phyloP scores from a whole-genome alignment of 148 eudicot genomes.

The Drosera capensis region DNA sequence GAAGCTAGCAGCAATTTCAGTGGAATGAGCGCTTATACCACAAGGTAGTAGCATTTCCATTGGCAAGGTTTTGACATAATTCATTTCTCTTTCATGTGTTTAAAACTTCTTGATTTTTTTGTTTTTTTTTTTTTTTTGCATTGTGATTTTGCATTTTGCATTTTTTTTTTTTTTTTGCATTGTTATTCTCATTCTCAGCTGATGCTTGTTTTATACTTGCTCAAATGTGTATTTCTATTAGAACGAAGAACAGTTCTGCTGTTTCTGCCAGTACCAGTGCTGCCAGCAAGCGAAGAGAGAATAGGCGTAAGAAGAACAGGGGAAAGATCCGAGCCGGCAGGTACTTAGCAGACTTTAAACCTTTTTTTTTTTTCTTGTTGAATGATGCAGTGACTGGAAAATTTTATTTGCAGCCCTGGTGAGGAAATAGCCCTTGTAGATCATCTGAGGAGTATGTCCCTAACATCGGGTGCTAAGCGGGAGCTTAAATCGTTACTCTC shows the following conservation, averaged over 20 bases:
- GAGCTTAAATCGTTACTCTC: conserved; percentile 65
- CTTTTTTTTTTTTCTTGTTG: neutral
- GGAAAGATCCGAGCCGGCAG: conserved; percentile 99
- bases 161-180: neutral
- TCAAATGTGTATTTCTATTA: conserved; percentile 13
- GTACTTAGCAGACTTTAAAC: conserved; percentile 19
- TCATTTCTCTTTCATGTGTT: neutral
- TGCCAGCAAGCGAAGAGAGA: conserved; percentile 53
- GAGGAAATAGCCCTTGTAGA: conserved; percentile 92
- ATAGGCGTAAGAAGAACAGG: conserved; percentile 47
- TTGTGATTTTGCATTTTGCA: neutral
- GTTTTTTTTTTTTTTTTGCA: neutral
- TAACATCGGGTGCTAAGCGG: conserved; percentile 43
- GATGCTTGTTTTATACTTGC: neutral
- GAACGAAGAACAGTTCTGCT: conserved; percentile 55
- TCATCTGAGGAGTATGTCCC: conserved; percentile 81
- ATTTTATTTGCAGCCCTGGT: conserved; percentile 42
- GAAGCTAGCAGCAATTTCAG: conserved; percentile 95
- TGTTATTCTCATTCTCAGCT: neutral
- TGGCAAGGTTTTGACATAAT: neutral
- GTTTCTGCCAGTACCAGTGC: conserved; percentile 52
- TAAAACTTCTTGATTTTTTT: neutral
- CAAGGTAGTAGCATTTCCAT: conserved; percentile 43
- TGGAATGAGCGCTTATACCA: conserved; percentile 98
- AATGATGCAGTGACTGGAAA: conserved; percentile 4